Evolutionary conservation across 192 early-diverging fungal species (phyloP).

Genomic region (Entomortierella chlamydospora): DNA sequence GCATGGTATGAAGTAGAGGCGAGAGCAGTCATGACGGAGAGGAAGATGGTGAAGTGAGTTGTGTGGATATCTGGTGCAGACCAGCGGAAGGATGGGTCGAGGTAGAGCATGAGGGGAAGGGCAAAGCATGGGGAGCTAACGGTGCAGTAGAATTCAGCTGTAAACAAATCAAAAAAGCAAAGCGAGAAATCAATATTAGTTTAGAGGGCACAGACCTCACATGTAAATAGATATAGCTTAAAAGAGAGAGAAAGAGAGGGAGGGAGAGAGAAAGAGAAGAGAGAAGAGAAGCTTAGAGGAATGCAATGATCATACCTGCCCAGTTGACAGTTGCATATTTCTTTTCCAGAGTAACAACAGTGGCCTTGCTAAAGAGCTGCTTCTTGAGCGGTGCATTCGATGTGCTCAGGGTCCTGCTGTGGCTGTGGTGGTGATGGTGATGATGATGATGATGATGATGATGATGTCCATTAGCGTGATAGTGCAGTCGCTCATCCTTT

Average conservation of each 20-base stretch:
- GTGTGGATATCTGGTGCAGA: constrained; percentile 46
- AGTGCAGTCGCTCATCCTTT: constrained; percentile 43
- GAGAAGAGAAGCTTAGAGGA: no score
- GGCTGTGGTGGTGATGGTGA: constrained; percentile 13
- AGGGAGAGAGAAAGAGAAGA: neutral
- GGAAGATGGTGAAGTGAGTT: constrained; percentile 51
- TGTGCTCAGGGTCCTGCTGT: constrained; percentile 9
- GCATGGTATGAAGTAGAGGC: constrained; percentile 61
- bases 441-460: constrained; percentile 30
- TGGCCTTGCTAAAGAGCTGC: constrained; percentile 54
- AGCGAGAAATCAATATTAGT: neutral
- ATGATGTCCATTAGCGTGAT: constrained; percentile 29
- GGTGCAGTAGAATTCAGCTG: constrained; percentile 65
- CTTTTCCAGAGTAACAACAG: constrained; percentile 52
- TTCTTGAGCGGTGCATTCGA: constrained; percentile 13
- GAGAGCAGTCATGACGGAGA: constrained; percentile 47
- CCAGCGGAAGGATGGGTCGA: constrained; percentile 37
- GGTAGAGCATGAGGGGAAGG: constrained; percentile 58
- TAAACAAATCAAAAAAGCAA: neutral
- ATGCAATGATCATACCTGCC: constrained; percentile 33
- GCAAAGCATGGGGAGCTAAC: constrained; percentile 64
- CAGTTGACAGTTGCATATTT: constrained; percentile 56
- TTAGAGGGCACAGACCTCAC: neutral
- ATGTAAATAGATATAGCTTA: neutral
- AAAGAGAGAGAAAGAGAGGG: neutral